Conservation (phyloP, 2,329 filamentous ascomycete genomes). For the Parastagonospora nodorum region DNA sequence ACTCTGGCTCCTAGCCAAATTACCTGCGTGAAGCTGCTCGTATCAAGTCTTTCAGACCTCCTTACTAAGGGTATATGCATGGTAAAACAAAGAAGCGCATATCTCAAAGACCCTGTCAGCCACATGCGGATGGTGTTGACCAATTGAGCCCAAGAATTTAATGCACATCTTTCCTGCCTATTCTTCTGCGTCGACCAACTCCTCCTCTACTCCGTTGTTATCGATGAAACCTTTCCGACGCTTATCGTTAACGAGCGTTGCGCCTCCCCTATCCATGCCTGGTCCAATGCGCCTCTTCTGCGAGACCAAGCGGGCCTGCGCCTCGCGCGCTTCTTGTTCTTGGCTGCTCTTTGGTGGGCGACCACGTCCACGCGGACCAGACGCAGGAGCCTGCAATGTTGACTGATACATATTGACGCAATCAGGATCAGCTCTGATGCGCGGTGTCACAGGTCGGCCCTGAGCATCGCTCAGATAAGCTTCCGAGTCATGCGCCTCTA, state of each 20-base stretch:
- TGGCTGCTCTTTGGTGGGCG: slow-evolving; percentile 33
- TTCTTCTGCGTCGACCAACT: slow-evolving; percentile 41
- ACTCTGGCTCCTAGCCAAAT: not conserved
- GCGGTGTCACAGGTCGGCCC: slow-evolving; percentile 56
- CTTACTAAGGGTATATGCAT: too few species aligned
- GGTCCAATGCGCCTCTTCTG: slow-evolving; percentile 57
- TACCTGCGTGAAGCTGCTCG: not conserved
- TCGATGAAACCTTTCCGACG: slow-evolving; percentile 57
- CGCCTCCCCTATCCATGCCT: slow-evolving; percentile 59
- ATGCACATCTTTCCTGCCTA: slow-evolving; percentile 4
- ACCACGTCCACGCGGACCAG: slow-evolving; percentile 40
- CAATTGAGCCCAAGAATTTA: not conserved
- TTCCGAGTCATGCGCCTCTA: slow-evolving; percentile 50
- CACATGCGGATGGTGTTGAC: not conserved
- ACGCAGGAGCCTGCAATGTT: slow-evolving; percentile 14
- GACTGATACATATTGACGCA: slow-evolving; percentile 11
- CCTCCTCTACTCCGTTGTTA: slow-evolving; percentile 57
- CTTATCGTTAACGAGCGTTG: slow-evolving; percentile 58
- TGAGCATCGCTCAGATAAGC: slow-evolving; percentile 55
- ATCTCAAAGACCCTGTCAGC: not conserved
- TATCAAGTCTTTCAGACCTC: too few species aligned
- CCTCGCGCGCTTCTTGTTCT: slow-evolving; percentile 54
- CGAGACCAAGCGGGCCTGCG: slow-evolving; percentile 52
- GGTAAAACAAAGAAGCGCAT: not conserved
- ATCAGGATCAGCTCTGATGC: slow-evolving; percentile 33